A percentile compares a stretch with the other conserved stretches of the same genome.
These are phyloP conservation scores for Ordospora colligata DNA, from an alignment of 371 early-diverging fungal species.

Conservation along the genomic window DNA sequence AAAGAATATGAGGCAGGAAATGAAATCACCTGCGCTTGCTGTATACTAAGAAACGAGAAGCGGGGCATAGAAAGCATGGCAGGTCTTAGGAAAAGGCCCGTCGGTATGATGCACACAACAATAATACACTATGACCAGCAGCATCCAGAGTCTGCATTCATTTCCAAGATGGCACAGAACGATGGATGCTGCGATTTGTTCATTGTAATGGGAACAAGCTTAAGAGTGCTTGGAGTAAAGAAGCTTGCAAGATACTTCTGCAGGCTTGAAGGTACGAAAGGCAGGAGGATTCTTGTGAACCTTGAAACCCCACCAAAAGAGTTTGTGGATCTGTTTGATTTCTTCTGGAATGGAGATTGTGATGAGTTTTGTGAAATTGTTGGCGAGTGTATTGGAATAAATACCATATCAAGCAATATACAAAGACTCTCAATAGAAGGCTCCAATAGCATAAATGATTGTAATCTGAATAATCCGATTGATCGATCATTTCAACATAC, in stretches of 20 bases:
- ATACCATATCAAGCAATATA: background rate
- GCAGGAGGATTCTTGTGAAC: slow-evolving; percentile 55
- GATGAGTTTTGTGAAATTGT: slow-evolving; percentile 50
- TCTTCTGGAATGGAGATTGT: slow-evolving; percentile 58
- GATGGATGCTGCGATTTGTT: slow-evolving; percentile 67
- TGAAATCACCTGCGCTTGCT: slow-evolving; percentile 22
- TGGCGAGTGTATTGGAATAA: background rate
- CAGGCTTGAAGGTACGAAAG: slow-evolving; percentile 29
- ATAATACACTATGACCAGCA: slow-evolving; percentile 91
- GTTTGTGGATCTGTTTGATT: slow-evolving; percentile 55
- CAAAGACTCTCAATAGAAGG: background rate
- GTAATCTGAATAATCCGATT: background rate
- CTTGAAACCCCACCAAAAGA: slow-evolving; percentile 47
- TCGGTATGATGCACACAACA: slow-evolving; percentile 78
- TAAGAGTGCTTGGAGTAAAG: slow-evolving; percentile 82
- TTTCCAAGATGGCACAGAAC: slow-evolving; percentile 14
- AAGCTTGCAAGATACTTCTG: slow-evolving; percentile 71
- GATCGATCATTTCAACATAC: background rate
- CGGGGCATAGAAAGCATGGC: slow-evolving; percentile 67
- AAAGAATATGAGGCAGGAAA: background rate
- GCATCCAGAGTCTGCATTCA: slow-evolving; percentile 67
- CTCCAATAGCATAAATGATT: background rate
- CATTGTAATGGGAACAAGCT: slow-evolving; percentile 89
- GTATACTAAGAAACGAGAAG: slow-evolving; percentile 65
- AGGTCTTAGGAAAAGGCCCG: slow-evolving; percentile 59